Evolutionary conservation across 2,329 filamentous ascomycete species (phyloP).

Genomic region (Aspergillus sp.): DNA sequence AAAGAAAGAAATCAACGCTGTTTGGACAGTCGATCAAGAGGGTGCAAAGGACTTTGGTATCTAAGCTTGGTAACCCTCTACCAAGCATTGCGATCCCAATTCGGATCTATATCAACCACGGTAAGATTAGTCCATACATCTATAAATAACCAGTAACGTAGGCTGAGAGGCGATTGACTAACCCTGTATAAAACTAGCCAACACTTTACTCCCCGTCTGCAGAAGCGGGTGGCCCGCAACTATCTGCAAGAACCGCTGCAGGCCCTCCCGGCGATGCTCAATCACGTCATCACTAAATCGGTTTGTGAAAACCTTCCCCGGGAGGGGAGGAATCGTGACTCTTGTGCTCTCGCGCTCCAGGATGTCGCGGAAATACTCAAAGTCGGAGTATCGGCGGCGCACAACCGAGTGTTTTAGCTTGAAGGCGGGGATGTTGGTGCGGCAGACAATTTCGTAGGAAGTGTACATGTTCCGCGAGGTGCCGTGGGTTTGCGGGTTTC

Average conservation of each 20-base stretch:
- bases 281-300: slow-evolving; percentile 98
- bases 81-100: slow-evolving; percentile 89
- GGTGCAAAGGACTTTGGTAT: neutral
- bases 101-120: slow-evolving; percentile 42
- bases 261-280: slow-evolving; percentile 83
- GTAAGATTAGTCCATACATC: neutral
- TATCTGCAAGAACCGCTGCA: slow-evolving; percentile 96
- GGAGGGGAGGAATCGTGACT: slow-evolving; percentile 92
- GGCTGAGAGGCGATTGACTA: slow-evolving; percentile 26
- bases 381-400: slow-evolving; percentile 92
- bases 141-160: neutral
- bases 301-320: slow-evolving; percentile 97
- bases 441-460: slow-evolving; percentile 96
- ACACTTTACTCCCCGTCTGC: slow-evolving; percentile 95
- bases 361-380: slow-evolving; percentile 98
- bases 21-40: neutral
- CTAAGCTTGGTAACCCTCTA: slow-evolving; percentile 35
- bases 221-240: slow-evolving; percentile 94
- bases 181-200: slow-evolving; percentile 97
- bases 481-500: slow-evolving; percentile 90
- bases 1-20: neutral
- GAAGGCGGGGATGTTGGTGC: slow-evolving; percentile 98
- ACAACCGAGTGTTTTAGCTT: slow-evolving; percentile 88
- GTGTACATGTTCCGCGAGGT: slow-evolving; percentile 97
- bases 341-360: slow-evolving; percentile 91